Conservation (phyloP, 106 monocot genomes). For the Xerophyta viscosa region DNA sequence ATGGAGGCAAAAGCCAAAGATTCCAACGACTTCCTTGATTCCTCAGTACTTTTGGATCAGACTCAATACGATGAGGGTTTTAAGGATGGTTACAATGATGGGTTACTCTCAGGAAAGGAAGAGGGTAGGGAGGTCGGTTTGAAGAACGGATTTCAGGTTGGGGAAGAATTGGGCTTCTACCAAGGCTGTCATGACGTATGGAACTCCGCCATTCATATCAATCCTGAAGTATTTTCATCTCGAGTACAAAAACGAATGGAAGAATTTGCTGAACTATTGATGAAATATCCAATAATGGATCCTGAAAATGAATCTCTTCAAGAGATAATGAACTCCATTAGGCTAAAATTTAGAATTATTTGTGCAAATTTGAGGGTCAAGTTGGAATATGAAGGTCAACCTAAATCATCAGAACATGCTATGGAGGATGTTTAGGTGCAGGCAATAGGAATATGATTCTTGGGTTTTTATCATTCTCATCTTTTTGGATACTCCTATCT, state of each 20-base stretch:
- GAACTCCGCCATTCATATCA: conserved; percentile 32
- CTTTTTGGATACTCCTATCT: too few species aligned
- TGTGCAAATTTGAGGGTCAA: conserved; percentile 44
- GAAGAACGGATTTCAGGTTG: conserved; percentile 48
- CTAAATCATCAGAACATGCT: conserved; percentile 23
- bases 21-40: conserved; percentile 43
- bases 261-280: conserved; percentile 32
- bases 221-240: conserved; percentile 34
- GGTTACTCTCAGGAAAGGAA: conserved; percentile 41
- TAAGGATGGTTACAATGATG: conserved; percentile 56
- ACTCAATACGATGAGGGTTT: conserved; percentile 46
- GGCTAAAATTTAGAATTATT: conserved; percentile 50
- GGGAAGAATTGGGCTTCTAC: conserved; percentile 77
- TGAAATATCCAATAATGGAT: conserved; percentile 39
- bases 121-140: conserved; percentile 65
- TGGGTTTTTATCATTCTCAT: too few species aligned
- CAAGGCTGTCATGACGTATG: conserved; percentile 57
- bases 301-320: conserved; percentile 57
- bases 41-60: conserved; percentile 54
- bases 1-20: conserved; percentile 30
- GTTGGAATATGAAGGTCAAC: conserved; percentile 57
- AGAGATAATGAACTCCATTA: conserved; percentile 45
- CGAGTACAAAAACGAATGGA: conserved; percentile 44
- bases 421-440: conserved; percentile 17
- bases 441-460: too few species aligned